Evolutionary conservation across 2,329 filamentous ascomycete species (phyloP), one percentile per base, ranked within the genome.

Genomic region (Bipolaris victoriae): DNA sequence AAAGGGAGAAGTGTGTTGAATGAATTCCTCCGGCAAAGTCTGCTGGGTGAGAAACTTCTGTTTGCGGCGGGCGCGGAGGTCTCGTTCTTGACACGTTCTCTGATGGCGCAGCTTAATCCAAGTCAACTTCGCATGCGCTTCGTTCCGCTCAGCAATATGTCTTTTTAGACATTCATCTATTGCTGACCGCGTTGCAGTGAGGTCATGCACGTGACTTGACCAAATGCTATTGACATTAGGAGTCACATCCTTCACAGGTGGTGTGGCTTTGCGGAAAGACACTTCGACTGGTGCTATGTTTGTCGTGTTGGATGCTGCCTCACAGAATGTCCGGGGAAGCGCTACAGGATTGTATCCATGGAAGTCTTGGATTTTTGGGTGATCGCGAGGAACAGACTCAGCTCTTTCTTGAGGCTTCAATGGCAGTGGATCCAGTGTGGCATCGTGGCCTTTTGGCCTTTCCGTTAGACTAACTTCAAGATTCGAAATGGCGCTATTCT

Each of bases 1-100:
- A 43, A 72, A 74, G 5, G 70, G 69, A 5, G 70, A 71, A 22
- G 36, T 43, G 3, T 51, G 15, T 41, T 73, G 70, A 6, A 65
- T 16, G 33, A 58, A 64, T 36, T 49, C 55, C n/a, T 61, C 50
- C 7, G 55, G 50, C 24, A 52, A 49, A 46, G 6, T 49, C 5
- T 43, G 33, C 9, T 16, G 36, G 16, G 7, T 10, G 41, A 18
- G 35, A 22, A 18, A 26, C 39, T 46, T 49, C 29, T 26, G 49
- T 39, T 49, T 52, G 39, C 45, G 44, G 16, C 58, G 55, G 13
- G 58, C 39, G 18, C 61, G 61, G n/a, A 62, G 9, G 5, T 66
- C 60, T 16, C 57, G 64, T 39, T 68, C 64, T 37, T 64, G 64
- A 41, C 60, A 68, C 10, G 54, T 63, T 46, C 70, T 60, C 35